Conservation (phyloP, 768 basidiomycete species). For the Suillus sp. region DNA sequence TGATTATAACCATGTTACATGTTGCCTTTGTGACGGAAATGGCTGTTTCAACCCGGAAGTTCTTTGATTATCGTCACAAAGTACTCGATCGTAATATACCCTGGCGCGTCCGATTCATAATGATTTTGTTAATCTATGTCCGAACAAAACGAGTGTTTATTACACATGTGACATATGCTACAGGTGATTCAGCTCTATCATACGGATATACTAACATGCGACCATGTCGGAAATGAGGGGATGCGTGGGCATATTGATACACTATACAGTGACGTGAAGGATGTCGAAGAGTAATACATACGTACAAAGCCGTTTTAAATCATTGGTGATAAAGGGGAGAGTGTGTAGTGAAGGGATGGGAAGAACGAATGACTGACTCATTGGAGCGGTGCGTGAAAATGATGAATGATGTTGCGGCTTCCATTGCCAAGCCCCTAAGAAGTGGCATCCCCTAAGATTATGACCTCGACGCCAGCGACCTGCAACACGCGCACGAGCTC, state of each 20-base stretch:
- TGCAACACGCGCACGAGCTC: not conserved
- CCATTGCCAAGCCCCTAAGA: slow-evolving; percentile 1
- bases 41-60: not conserved
- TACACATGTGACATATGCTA: slow-evolving; percentile 1
- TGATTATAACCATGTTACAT: not conserved
- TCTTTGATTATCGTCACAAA: not conserved
- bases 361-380: slow-evolving; percentile 7
- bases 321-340: not conserved
- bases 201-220: not conserved
- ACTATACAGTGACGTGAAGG: not conserved
- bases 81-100: not conserved
- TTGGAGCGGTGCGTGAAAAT: not conserved
- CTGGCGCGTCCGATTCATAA: not conserved
- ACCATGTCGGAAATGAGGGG: not conserved
- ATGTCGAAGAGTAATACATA: not conserved
- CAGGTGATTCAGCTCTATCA: not conserved
- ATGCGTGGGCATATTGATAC: not conserved
- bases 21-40: not conserved
- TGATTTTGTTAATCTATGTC: not conserved
- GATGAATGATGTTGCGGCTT: not conserved
- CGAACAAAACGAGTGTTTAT: not conserved
- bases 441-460: not conserved
- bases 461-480: not conserved
- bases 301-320: not conserved
- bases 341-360: not conserved